These are phyloP conservation scores for Pseudogymnoascus verrucosus DNA, from an alignment of 2,329 filamentous ascomycete species.

Conservation along the genomic window DNA sequence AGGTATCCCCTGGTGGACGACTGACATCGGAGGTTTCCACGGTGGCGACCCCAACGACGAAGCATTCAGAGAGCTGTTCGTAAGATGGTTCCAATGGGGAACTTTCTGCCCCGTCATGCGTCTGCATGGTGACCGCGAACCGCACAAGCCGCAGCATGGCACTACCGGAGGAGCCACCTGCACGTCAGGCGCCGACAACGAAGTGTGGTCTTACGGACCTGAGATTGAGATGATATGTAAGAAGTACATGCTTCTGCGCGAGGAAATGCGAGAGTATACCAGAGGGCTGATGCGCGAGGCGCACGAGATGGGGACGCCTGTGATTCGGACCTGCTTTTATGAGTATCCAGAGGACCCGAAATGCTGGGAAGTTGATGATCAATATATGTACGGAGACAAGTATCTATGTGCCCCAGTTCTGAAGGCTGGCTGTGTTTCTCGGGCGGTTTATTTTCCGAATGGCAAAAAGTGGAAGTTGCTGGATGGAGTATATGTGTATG, in stretches of 20 bases:
- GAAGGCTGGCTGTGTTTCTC: slow-evolving; percentile 35
- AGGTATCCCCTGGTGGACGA: slow-evolving; percentile 62
- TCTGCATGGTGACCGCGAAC: slow-evolving; percentile 58
- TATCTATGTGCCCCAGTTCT: slow-evolving; percentile 53
- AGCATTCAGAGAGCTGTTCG: slow-evolving; percentile 53
- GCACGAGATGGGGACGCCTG: slow-evolving; percentile 49
- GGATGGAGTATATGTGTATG: slow-evolving; percentile 26
- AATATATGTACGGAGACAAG: slow-evolving; percentile 56
- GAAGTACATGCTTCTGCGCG: slow-evolving; percentile 50
- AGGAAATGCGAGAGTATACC: slow-evolving; percentile 50
- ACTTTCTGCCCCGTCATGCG: slow-evolving; percentile 61
- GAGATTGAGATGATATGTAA: slow-evolving; percentile 52
- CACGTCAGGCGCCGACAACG: slow-evolving; percentile 44
- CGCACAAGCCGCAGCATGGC: slow-evolving; percentile 37
- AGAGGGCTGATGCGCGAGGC: slow-evolving; percentile 50
- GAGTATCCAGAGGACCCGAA: slow-evolving; percentile 49
- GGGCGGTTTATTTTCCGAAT: slow-evolving; percentile 45
- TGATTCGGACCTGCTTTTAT: slow-evolving; percentile 57
- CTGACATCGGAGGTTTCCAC: slow-evolving; percentile 63
- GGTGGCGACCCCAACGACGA: slow-evolving; percentile 50
- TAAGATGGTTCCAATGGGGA: slow-evolving; percentile 64
- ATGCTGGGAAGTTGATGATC: slow-evolving; percentile 49
- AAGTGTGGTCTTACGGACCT: slow-evolving; percentile 59
- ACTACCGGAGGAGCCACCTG: slow-evolving; percentile 18
- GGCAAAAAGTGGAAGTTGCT: slow-evolving; percentile 37